Percentiles rank a stretch among this genome's conserved stretches.
phyloP scores from a whole-genome alignment of 352 stramenopile genomes.

The Globisporangium takayamanum region DNA sequence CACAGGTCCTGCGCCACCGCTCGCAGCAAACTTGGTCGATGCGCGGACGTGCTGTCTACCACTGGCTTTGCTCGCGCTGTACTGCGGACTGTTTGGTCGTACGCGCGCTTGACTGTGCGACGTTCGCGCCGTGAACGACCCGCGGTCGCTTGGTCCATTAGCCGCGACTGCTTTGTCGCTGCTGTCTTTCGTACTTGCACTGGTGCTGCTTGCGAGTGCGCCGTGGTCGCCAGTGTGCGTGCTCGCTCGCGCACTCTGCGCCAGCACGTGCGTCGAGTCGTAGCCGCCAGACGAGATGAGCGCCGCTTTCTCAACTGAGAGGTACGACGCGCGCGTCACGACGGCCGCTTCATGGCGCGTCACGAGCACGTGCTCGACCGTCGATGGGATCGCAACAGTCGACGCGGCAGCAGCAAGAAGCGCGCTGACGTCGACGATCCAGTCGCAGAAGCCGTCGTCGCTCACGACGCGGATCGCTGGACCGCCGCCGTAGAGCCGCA shows the following conservation, averaged over 20 bases:
- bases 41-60: not conserved
- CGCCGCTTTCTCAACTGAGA: conserved; percentile 12
- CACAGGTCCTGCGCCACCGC: not conserved
- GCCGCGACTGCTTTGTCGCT: not conserved
- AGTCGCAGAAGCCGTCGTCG: conserved; percentile 16
- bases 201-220: not conserved
- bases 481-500: conserved; percentile 58
- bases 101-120: conserved; percentile 11
- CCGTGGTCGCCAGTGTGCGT: not conserved
- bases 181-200: not conserved
- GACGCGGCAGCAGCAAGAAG: conserved; percentile 20
- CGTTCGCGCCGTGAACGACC: conserved; percentile 1
- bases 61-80: not conserved
- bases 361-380: conserved; percentile 41
- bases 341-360: conserved; percentile 30
- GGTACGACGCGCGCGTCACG: conserved; percentile 14
- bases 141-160: conserved; percentile 1
- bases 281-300: conserved; percentile 11
- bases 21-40: not conserved
- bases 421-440: conserved; percentile 37
- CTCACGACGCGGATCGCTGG: conserved; percentile 39
- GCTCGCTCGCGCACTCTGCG: conserved; percentile 5
- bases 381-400: conserved; percentile 16
- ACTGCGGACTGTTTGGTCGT: conserved; percentile 13
- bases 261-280: conserved; percentile 2